Base-by-base conservation (phyloP, 202 grass and related monocot species). In the Schoenoplectus tabernaemontani region DNA sequence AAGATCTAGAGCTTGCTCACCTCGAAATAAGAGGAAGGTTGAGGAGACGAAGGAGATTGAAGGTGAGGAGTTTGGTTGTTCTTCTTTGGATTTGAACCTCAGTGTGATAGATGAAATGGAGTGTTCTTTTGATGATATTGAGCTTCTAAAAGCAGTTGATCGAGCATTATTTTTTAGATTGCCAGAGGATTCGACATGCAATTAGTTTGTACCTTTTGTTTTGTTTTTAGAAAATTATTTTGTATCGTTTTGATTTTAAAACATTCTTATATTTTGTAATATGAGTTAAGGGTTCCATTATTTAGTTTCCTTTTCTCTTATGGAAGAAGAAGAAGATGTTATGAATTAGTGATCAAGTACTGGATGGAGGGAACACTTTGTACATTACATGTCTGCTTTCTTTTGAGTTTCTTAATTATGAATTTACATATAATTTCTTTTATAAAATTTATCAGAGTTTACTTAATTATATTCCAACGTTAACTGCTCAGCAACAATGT, bases 11-110 rank as follows among this genome's bases (percentile, higher is more conserved):
- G 76, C 87, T 57, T 79, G 87, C 76, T 90, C 91, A 13, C 84
- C 88, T 0, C 83, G 63, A 16, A 61, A 50, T 34, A 81, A 56
- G 80, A 86, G 87, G 62, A 79, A 82, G 54, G 67, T 72, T 3
- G 70, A 77, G 69, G 62, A 43, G 57, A 4, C 28, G 5, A 77
- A 86, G 47, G 70, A 79, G 13, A 36, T 9, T 19, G 83, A 89
- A 26, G 70, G 78, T 19, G 90, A 92, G 5, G 53, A 70, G 7
- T 42, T 77, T 5, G 23, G 65, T 8, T 63, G 68, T 8, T 74
- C 77, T 44, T 86, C 78, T 82, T 87, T 97, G 19, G 93, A 97
- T 91, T 64, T 97, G 87, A 97, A 97, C 79, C 76, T 93, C 38
- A 36, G 85, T 46, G 80, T 88, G 82, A 75, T 68, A 23, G 90